A percentile compares a stretch with the other conserved stretches of the same genome.
Evolutionary conservation across 73 alveolate species (phyloP).

Genomic region (Paramecium sexaurelia): DNA sequence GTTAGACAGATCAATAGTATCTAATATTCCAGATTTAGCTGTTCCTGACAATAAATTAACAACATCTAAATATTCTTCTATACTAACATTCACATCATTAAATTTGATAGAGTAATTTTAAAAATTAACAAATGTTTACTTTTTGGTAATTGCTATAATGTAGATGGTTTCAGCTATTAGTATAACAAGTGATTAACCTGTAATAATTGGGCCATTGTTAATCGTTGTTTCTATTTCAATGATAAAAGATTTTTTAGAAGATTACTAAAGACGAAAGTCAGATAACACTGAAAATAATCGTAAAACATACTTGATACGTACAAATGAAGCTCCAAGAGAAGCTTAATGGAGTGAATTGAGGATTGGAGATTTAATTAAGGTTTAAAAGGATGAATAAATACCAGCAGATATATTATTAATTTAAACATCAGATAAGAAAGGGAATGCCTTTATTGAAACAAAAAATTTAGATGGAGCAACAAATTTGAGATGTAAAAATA

Average conservation of each 20-base stretch:
- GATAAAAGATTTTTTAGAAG: slow-evolving; percentile 97
- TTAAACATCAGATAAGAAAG: slow-evolving; percentile 77
- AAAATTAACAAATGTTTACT: slow-evolving; percentile 89
- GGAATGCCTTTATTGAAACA: slow-evolving; percentile 89
- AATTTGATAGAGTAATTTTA: slow-evolving; percentile 87
- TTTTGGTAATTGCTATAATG: slow-evolving; percentile 85
- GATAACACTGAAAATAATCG: slow-evolving; percentile 87
- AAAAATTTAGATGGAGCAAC: slow-evolving; percentile 91
- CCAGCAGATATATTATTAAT: slow-evolving; percentile 90
- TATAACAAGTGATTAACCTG: slow-evolving; percentile 89
- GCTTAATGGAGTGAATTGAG: slow-evolving; percentile 37
- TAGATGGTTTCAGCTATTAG: slow-evolving; percentile 85
- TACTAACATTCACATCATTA: slow-evolving; percentile 77
- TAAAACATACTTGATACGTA: not conserved
- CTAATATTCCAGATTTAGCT: slow-evolving; percentile 31
- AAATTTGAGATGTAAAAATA: slow-evolving; percentile 68
- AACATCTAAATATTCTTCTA: slow-evolving; percentile 11
- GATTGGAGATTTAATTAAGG: slow-evolving; percentile 39
- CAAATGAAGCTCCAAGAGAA: not conserved
- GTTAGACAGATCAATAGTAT: slow-evolving; percentile 15
- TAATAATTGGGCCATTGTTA: slow-evolving; percentile 71
- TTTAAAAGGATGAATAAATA: slow-evolving; percentile 62
- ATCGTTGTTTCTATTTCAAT: slow-evolving; percentile 75
- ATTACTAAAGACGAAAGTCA: slow-evolving; percentile 77
- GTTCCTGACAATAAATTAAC: slow-evolving; percentile 31